Evolutionary conservation across 106 monocot species (phyloP), one percentile per base, ranked within the genome.

Genomic region (Amphibolis antarctica): DNA sequence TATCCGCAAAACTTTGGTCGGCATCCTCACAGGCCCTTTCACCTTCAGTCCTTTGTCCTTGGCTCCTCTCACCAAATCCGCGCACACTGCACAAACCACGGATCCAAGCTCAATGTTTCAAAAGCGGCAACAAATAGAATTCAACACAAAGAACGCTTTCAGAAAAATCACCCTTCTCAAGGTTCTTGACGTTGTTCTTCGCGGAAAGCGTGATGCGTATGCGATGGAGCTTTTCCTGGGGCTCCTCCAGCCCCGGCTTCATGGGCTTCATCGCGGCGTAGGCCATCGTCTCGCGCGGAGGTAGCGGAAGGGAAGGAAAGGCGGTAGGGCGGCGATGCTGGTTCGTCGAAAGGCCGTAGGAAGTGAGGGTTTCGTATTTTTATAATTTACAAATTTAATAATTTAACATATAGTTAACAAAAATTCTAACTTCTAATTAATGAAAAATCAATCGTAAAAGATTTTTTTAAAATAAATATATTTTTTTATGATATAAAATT

Each of bases 131-230:
- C 55, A 55, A 42, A 3, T 55, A 10, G 36, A 4, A 4, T 42
- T 0, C 23, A 42, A 22, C 42, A 52, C 51, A 52, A 29, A 66
- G 1, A 22, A 26, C 18, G 20, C n/a, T 21, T 29, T 59, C 25
- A 10, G 9, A 15, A 29, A 10, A 0, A 0, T 0, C 55, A 86
- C 90, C 90, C 69, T 90, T 90, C 81, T 90, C 90, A 63, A 90
- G 82, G 65, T 89, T 89, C 66, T 85, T 89, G 4, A 89, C 89
- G 68, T 75, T 85, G 68, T 75, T 85, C 66, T 85, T 89, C 55
- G 89, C 82, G 25, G 89, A 80, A 31, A 85, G 78, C n/a, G 89
- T 90, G 74, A 90, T 90, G 62, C 90, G 53, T 64, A 90, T 90
- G 59, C 90, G 85, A 60, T 90, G 82, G 23, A 63, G 51, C 68